phyloP scores from a whole-genome alignment of 2,329 filamentous ascomycete genomes.

The Acarospora socialis region DNA sequence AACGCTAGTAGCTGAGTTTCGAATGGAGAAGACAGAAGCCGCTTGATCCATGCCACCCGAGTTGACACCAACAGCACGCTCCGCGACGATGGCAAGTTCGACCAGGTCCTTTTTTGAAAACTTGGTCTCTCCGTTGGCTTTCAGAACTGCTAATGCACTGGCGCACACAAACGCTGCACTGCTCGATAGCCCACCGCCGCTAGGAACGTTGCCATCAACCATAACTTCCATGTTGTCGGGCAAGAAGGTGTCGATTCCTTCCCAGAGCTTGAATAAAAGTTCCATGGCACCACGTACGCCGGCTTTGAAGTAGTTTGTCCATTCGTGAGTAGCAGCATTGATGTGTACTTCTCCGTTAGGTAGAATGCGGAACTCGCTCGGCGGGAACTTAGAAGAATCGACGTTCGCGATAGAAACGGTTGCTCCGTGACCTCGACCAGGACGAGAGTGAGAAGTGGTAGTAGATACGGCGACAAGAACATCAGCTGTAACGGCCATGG shows the following conservation, averaged over 20 bases:
- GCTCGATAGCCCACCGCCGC: conserved; percentile 81
- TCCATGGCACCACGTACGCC: conserved; percentile 71
- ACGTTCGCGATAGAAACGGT: conserved; percentile 68
- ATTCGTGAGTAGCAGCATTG: conserved; percentile 73
- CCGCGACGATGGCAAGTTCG: conserved; percentile 86
- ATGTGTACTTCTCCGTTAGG: conserved; percentile 53
- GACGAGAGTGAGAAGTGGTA: conserved; percentile 32
- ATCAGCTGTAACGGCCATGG: conserved; percentile 89
- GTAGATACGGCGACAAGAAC: conserved; percentile 67
- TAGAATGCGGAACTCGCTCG: conserved; percentile 60
- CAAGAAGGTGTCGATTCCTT: conserved; percentile 44
- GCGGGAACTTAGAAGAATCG: conserved; percentile 57
- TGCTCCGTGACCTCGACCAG: conserved; percentile 38
- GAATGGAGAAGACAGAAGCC: conserved; percentile 82
- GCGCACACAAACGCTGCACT: conserved; percentile 89
- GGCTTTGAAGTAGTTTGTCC: conserved; percentile 98
- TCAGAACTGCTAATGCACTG: conserved; percentile 74
- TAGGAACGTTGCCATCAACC: conserved; percentile 82
- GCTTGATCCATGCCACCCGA: conserved; percentile 97
- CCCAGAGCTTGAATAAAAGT: conserved; percentile 53
- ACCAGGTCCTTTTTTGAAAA: conserved; percentile 87
- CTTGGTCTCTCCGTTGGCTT: conserved; percentile 61
- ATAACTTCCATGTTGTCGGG: conserved; percentile 74
- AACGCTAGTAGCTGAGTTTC: conserved; percentile 76
- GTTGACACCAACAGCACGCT: conserved; percentile 89